Base-by-base conservation (phyloP, 768 basidiomycete genomes). In the Collybiopsis confluens region DNA sequence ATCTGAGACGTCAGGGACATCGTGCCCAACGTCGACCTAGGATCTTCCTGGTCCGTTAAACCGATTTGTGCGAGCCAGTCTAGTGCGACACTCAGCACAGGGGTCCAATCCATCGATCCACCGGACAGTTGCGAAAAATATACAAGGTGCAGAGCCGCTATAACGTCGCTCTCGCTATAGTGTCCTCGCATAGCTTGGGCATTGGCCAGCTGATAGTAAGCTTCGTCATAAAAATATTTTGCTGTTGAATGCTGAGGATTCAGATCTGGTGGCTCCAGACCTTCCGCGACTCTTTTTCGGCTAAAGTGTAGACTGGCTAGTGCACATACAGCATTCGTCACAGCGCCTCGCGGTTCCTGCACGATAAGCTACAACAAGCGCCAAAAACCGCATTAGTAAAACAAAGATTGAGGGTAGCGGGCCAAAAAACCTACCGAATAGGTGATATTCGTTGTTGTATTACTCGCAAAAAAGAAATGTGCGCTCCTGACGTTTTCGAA, bases 61-160 rank as follows among this genome's bases (percentile, higher is more conserved):
- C 85, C 82, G 3, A 80, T 85, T 63, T 85, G 80, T 43, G 70
- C 73, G 43, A 92, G 71, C 91, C 91, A 92, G 55, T 91, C 88
- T 59, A 79, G 79, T 43, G 89, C 83, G 20, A 90, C 76, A 36
- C 78, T 73, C 61, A 92, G 81, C 58, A 86, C 81, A 5, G 74
- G 70, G 56, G 78, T 78, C 91, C 91, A 93, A 60, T 85, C 81
- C 16, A 76, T 79, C 48, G 73, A 69, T 33, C 88, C 83, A 50
- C 86, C 86, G 2, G 82, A 83, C 64, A 91, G 70, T 55, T 88
- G 74, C 41, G 85, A 86, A 66, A 84, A 90, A 61, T 78, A 81
- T 55, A 90, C 76, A 57, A 93, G 79, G 65, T 90, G 88, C 40
- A 90, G 64, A 4, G 91, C 88, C 3, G 91, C 90, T 58, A 86